These are phyloP conservation scores for Silene uniflora DNA, from an alignment of 148 eudicot genomes.

Conservation along the genomic window DNA sequence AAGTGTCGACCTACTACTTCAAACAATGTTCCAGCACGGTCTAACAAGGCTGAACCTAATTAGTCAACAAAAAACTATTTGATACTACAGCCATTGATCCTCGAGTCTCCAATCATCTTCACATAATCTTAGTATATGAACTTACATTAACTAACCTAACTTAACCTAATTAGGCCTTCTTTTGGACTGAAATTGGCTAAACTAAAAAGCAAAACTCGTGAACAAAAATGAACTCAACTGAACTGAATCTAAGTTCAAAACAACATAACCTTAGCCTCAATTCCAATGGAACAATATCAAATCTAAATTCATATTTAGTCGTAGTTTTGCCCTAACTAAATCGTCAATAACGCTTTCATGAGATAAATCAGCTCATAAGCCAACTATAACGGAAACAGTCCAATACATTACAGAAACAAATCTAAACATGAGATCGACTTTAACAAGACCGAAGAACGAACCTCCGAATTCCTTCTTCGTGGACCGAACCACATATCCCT, in stretches of 20 bases:
- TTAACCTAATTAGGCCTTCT: not conserved
- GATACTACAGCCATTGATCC: not conserved
- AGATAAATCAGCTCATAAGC: not conserved
- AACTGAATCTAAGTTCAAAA: too few relatives aligned
- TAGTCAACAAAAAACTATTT: not conserved
- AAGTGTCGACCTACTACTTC: not conserved
- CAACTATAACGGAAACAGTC: not conserved
- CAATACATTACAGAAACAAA: not conserved
- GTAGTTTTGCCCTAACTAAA: not conserved
- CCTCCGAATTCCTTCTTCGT: constrained; percentile 76
- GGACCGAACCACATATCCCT: constrained; percentile 76
- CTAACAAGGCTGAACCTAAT: not conserved
- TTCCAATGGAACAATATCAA: not conserved
- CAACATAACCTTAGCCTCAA: not conserved
- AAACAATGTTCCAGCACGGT: not conserved
- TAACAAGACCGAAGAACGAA: constrained; percentile 16
- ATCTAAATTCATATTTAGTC: not conserved
- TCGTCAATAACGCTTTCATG: not conserved
- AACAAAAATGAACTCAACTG: too few relatives aligned
- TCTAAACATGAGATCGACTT: not conserved
- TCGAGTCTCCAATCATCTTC: not conserved
- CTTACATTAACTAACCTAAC: not conserved
- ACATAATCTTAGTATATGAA: not conserved
- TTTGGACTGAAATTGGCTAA: too few relatives aligned
- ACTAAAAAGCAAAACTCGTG: too few relatives aligned